Conservation (phyloP, 345 rosid species). For the Gossypium thurberi region DNA sequence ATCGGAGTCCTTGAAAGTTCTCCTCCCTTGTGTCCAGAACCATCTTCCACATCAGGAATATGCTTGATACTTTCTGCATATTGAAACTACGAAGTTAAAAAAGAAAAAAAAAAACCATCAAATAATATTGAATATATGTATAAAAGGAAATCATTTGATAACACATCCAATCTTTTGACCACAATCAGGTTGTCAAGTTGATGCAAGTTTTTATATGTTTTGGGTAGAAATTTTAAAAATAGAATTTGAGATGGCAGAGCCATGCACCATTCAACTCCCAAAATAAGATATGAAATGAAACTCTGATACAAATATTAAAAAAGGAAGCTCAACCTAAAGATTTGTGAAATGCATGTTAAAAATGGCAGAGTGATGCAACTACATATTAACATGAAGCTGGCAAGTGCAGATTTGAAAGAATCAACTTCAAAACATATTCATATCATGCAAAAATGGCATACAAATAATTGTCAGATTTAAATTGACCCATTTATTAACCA, state of each 20-base stretch:
- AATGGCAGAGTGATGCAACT: not conserved
- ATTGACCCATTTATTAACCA: not conserved
- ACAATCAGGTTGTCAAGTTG: not conserved
- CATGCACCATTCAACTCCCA: not conserved
- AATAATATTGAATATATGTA: not conserved
- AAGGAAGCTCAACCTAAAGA: not conserved
- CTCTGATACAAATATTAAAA: not conserved
- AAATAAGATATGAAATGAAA: not conserved
- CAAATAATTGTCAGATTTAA: not conserved
- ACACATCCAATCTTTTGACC: not conserved
- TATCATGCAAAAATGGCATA: not conserved
- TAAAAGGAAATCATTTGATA: not conserved
- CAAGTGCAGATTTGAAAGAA: not conserved
- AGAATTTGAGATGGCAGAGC: not conserved
- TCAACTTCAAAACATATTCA: not conserved
- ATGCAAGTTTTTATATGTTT: not conserved
- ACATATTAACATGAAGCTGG: not conserved
- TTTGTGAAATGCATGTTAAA: not conserved
- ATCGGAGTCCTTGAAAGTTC: conserved; percentile 57
- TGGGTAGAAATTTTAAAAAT: not conserved
- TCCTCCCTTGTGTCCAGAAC: conserved; percentile 48
- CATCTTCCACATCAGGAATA: conserved; percentile 54
- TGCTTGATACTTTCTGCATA: conserved; percentile 51
- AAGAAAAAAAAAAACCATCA: not conserved
- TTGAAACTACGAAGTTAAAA: conserved; percentile 1